These are phyloP conservation scores for Zea luxurians DNA, from an alignment of 176 grass and related monocot species.

Conservation along the genomic window DNA sequence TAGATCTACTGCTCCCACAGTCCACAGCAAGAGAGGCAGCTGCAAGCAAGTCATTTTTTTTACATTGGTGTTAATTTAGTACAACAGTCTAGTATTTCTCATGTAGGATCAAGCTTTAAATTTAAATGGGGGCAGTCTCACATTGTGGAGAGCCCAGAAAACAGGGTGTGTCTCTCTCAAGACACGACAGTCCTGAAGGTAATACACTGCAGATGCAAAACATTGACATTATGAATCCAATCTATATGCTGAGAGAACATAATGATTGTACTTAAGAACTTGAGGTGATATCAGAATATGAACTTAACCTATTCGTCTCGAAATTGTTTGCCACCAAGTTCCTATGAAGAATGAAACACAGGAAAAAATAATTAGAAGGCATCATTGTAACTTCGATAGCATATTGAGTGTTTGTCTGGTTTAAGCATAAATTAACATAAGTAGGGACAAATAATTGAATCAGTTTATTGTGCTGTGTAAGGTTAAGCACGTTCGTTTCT, in stretches of 20 bases:
- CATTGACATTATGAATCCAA: not conserved
- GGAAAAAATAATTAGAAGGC: not conserved
- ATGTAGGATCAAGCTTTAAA: not conserved
- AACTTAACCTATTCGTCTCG: slow-evolving; percentile 45
- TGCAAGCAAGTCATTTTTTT: slow-evolving; percentile 38
- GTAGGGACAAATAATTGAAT: no score
- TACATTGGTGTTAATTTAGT: not conserved
- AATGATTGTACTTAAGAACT: not conserved
- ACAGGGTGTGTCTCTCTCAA: slow-evolving; percentile 69
- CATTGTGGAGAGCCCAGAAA: slow-evolving; percentile 63
- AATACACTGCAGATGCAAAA: slow-evolving; percentile 45
- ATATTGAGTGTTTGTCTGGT: not conserved
- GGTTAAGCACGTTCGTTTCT: not conserved
- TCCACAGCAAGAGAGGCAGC: slow-evolving; percentile 67
- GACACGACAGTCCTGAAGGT: slow-evolving; percentile 54
- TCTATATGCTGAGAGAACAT: slow-evolving; percentile 11
- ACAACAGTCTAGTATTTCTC: not conserved
- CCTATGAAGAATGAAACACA: slow-evolving; percentile 41
- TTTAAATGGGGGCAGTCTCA: slow-evolving; percentile 38
- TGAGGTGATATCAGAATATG: not conserved
- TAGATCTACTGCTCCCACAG: slow-evolving; percentile 46
- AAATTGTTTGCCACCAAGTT: slow-evolving; percentile 90
- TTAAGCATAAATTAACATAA: not conserved
- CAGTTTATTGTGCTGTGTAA: not conserved
- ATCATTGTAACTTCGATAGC: not conserved